Percentiles rank a stretch among this genome's conserved stretches.
These are phyloP conservation scores for Ustanciosporium gigantosporum DNA, from an alignment of 1,284 basidiomycete species.

Conservation along the genomic window DNA sequence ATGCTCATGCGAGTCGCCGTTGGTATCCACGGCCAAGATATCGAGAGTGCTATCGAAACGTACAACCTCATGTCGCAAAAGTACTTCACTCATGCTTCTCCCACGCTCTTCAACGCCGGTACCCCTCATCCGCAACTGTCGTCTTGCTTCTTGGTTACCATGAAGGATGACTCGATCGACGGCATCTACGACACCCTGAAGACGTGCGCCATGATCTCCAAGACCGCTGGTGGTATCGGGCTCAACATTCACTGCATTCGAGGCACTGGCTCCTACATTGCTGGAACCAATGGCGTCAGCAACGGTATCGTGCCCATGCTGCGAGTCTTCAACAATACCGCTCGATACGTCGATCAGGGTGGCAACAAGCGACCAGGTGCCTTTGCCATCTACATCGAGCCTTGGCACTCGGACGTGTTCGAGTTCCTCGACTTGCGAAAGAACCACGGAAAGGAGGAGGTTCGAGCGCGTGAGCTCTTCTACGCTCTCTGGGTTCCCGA, in stretches of 20 bases:
- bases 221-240: slow-evolving; percentile 97
- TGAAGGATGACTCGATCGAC: slow-evolving; percentile 99
- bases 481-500: slow-evolving; percentile 98
- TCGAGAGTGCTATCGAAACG: slow-evolving; percentile 87
- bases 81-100: slow-evolving; percentile 91
- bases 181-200: slow-evolving; percentile 99
- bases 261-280: slow-evolving; percentile 84
- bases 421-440: slow-evolving; percentile 97
- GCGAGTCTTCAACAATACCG: slow-evolving; percentile 95
- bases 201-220: slow-evolving; percentile 98
- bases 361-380: slow-evolving; percentile 99
- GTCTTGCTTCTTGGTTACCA: slow-evolving; percentile 95
- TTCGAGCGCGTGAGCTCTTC: slow-evolving; percentile 94
- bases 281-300: slow-evolving; percentile 94
- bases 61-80: slow-evolving; percentile 81
- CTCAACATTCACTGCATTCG: slow-evolving; percentile 95
- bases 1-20: slow-evolving; percentile 99
- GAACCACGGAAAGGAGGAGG: slow-evolving; percentile 99
- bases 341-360: slow-evolving; percentile 98
- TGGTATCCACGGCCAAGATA: slow-evolving; percentile 88
- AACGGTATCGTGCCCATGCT: slow-evolving; percentile 99
- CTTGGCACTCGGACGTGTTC: slow-evolving; percentile 97
- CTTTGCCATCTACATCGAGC: slow-evolving; percentile 95
- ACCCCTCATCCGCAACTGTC: slow-evolving; percentile 93
- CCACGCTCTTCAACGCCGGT: slow-evolving; percentile 97